These are phyloP conservation scores for Metschnikowia colocasiae DNA, from an alignment of 805 yeast genomes.

Conservation along the genomic window DNA sequence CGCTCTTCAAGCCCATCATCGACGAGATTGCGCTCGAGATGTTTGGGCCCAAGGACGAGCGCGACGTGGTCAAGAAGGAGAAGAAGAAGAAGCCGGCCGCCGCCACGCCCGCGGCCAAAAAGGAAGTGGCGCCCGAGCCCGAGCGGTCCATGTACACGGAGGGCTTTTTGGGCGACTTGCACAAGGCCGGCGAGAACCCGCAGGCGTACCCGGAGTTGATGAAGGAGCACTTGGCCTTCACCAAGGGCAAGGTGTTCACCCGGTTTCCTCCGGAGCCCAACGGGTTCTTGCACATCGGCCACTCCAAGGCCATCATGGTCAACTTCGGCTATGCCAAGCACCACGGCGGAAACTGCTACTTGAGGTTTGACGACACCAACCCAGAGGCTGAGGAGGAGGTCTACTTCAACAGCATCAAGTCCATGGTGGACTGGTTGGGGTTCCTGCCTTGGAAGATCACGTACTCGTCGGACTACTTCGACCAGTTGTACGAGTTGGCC, in stretches of 20 bases:
- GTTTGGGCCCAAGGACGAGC: constrained; percentile 94
- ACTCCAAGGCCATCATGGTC: constrained; percentile 95
- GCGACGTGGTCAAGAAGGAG: constrained; percentile 80
- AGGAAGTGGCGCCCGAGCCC: constrained; percentile 20
- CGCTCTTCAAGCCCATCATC: constrained; percentile 78
- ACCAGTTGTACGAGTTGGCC: constrained; percentile 81
- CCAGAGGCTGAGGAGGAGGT: constrained; percentile 98
- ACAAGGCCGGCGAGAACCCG: constrained; percentile 92
- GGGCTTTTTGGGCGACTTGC: constrained; percentile 93
- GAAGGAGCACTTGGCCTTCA: constrained; percentile 72
- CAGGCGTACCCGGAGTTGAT: constrained; percentile 84
- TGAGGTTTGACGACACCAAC: constrained; percentile 95
- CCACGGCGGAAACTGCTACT: constrained; percentile 82
- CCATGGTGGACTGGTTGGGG: constrained; percentile 91
- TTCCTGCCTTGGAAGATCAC: constrained; percentile 92
- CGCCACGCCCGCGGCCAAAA: constrained; percentile 11
- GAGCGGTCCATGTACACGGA: constrained; percentile 83
- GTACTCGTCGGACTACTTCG: constrained; percentile 94
- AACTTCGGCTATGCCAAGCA: constrained; percentile 95
- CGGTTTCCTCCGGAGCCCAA: constrained; percentile 99
- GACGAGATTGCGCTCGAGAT: constrained; percentile 69
- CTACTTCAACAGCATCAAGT: constrained; percentile 77
- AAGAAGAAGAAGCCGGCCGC: constrained; percentile 48
- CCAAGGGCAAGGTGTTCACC: constrained; percentile 81
- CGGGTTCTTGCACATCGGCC: constrained; percentile 96